Percentiles rank a stretch among this genome's conserved stretches.
Evolutionary conservation across 1,284 basidiomycete genomes (phyloP).

Genomic region (Phenoliferia sp.): DNA sequence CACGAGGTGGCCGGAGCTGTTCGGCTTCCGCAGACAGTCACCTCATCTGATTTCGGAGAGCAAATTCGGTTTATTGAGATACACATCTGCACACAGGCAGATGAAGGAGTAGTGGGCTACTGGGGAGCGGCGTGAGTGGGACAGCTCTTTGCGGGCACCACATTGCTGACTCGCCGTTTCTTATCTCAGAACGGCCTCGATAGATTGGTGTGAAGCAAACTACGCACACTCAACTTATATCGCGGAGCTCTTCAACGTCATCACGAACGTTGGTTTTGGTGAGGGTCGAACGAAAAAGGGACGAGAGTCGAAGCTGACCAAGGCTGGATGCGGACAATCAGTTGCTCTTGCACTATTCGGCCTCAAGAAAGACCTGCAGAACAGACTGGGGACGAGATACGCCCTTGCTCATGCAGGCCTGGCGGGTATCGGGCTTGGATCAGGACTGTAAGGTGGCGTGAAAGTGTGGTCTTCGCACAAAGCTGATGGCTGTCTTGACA

Average conservation of each 20-base stretch:
- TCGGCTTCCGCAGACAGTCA: background rate
- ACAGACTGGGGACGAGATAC: background rate
- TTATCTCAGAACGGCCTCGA: background rate
- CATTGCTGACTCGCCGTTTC: background rate
- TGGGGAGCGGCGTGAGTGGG: background rate
- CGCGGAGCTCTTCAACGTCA: conserved; percentile 6
- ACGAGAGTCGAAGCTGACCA: background rate
- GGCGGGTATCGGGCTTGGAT: conserved; percentile 4
- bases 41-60: background rate
- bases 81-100: background rate
- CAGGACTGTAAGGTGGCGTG: background rate
- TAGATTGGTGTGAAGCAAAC: conserved; percentile 13
- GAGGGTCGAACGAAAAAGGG: background rate
- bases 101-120: background rate
- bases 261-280: conserved; percentile 6
- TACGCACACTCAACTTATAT: background rate
- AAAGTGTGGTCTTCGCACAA: background rate
- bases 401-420: background rate
- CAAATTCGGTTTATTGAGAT: background rate
- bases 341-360: conserved; percentile 3
- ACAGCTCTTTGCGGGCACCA: background rate
- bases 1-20: background rate
- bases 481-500: background rate
- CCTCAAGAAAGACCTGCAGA: background rate
- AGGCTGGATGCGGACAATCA: background rate